phyloP scores from a whole-genome alignment of 148 eudicot genomes.

The Spergularia marina region DNA sequence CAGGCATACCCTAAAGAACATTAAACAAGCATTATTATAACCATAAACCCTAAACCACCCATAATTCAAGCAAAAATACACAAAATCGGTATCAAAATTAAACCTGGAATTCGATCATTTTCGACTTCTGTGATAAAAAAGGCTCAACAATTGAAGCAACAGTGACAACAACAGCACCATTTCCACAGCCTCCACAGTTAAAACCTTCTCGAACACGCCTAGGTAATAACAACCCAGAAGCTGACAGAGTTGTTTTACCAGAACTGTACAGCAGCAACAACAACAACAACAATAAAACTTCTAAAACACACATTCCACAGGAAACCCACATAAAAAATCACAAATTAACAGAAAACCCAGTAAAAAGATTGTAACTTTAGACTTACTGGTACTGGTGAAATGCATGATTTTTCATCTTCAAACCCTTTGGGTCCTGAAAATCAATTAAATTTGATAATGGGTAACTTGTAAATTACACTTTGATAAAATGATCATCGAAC shows the following conservation, averaged over 20 bases:
- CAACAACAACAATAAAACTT: constrained; percentile 11
- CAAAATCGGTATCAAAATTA: not conserved
- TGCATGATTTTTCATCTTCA: constrained; percentile 89
- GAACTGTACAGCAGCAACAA: constrained; percentile 41
- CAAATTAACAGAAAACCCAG: not conserved
- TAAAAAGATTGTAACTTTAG: constrained; percentile 1
- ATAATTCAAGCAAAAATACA: not conserved
- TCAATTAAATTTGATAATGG: constrained; percentile 6
- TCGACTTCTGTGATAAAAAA: constrained; percentile 48
- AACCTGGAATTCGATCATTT: constrained; percentile 47
- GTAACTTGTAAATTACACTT: not conserved
- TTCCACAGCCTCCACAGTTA: constrained; percentile 17
- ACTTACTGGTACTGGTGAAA: constrained; percentile 78
- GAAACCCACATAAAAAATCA: not conserved
- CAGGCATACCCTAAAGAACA: constrained; percentile 49
- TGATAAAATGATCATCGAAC: not conserved
- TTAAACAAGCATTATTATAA: not conserved
- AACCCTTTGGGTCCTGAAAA: constrained; percentile 86
- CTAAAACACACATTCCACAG: not conserved
- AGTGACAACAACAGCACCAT: constrained; percentile 51
- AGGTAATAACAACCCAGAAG: constrained; percentile 80
- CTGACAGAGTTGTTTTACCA: constrained; percentile 81
- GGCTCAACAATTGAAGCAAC: constrained; percentile 92
- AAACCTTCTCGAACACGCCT: constrained; percentile 27
- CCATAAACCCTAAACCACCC: not conserved